Conservation (phyloP, 441 rosid genomes). For the Cnidoscolus chayamansa region DNA sequence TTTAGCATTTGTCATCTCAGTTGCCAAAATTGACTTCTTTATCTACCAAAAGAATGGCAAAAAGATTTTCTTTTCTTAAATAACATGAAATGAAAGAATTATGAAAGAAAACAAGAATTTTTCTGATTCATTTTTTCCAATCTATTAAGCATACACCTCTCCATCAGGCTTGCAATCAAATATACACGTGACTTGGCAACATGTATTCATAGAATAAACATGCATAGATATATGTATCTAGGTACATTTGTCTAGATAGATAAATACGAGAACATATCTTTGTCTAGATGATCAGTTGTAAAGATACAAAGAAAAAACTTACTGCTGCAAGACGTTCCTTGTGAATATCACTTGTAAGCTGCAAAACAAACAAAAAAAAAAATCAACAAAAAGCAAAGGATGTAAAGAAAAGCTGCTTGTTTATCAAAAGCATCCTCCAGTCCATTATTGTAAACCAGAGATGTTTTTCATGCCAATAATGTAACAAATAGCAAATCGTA, state of each 20-base stretch:
- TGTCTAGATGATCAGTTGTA: conserved; percentile 8
- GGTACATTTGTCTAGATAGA: background rate
- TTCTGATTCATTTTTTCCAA: background rate
- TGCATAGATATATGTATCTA: background rate
- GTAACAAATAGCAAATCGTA: too few relatives aligned
- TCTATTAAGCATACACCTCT: background rate
- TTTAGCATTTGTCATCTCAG: conserved; percentile 54
- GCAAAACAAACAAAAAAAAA: conserved; percentile 30
- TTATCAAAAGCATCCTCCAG: background rate
- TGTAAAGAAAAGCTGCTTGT: background rate
- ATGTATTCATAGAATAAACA: background rate
- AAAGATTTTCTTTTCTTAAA: background rate
- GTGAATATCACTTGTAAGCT: conserved; percentile 76
- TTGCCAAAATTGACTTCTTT: conserved; percentile 52
- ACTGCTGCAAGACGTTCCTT: conserved; percentile 80
- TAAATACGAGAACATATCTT: background rate
- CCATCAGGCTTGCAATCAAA: background rate
- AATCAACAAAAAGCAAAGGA: conserved; percentile 18
- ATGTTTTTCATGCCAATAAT: too few relatives aligned
- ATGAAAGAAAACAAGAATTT: background rate
- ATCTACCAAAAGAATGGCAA: conserved; percentile 39
- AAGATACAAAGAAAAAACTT: conserved; percentile 32
- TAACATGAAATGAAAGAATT: background rate
- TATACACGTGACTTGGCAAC: background rate
- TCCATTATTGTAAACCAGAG: background rate